phyloP scores from a whole-genome alignment of 2,329 filamentous ascomycete genomes.

The Microdochium trichocladiopsis region DNA sequence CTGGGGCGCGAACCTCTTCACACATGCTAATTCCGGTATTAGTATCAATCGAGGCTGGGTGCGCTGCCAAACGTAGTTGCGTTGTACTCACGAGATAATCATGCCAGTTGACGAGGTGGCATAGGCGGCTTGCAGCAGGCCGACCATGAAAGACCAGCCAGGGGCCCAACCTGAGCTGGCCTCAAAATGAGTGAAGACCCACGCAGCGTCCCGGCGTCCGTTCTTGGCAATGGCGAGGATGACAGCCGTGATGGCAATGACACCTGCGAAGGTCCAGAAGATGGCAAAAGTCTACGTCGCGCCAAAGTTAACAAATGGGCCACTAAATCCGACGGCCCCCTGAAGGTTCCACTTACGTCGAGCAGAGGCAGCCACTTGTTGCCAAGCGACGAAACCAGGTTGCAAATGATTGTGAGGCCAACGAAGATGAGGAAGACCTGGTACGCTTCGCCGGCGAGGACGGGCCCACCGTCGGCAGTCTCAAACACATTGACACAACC shows the following conservation, averaged over 20 bases:
- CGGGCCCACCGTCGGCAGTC: conserved; percentile 28
- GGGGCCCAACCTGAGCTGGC: conserved; percentile 60
- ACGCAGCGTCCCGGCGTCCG: conserved; percentile 55
- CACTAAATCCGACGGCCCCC: not conserved
- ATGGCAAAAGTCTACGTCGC: conserved; percentile 57
- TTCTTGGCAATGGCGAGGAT: conserved; percentile 61
- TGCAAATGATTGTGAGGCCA: conserved; percentile 56
- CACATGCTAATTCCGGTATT: conserved; percentile 60
- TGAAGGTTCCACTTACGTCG: conserved; percentile 53
- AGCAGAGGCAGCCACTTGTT: conserved; percentile 61
- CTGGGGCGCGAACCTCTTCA: conserved; percentile 61
- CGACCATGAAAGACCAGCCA: conserved; percentile 69
- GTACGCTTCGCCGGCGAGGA: conserved; percentile 46
- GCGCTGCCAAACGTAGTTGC: no score
- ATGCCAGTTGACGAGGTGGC: conserved; percentile 72
- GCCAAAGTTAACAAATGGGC: conserved; percentile 2
- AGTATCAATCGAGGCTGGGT: no score
- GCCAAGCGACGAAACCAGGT: conserved; percentile 58
- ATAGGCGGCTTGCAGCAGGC: conserved; percentile 65
- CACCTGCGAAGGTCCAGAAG: conserved; percentile 67
- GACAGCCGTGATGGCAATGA: conserved; percentile 57
- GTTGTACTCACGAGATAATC: conserved; percentile 61
- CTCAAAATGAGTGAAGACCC: conserved; percentile 64
- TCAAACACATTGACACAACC: conserved; percentile 50
- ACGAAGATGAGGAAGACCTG: conserved; percentile 68